Base-by-base conservation (phyloP, 2,329 filamentous ascomycete species). In the Bipolaris oryzae region DNA sequence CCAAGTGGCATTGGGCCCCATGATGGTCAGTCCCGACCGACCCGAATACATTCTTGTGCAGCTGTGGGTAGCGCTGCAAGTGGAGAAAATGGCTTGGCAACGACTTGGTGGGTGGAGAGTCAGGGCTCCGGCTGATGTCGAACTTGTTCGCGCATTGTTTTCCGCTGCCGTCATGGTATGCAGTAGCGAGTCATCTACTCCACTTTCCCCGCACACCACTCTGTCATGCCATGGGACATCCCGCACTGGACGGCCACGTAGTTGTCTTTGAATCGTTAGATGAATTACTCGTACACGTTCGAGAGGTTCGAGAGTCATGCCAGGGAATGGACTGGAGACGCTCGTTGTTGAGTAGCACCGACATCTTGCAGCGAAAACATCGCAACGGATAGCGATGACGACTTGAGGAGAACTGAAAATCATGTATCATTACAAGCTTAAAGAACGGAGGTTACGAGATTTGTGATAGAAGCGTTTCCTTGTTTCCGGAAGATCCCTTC, bases 71-170 rank as follows among this genome's bases (percentile, higher is more conserved):
- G 35, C 35, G 41, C 25, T 13, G 21, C 35, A 41, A 37, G 44
- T 38, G 35, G 39, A 54, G 33, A 46, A n/a, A 3, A 42, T 37
- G 21, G 33, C 31, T 49, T 42, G 25, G 42, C 41, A 38, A 48
- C 9, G 7, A 45, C 11, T 7, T 35, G 43, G 46, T 49, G 35
- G 42, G 49, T 44, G n/a, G 45, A 50, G 41, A 49, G 39, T 20
- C 34, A 35, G 43, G 23, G 58, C 39, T 45, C 23, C 57, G 65
- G 60, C 37, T 60, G 47, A 60, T 28, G 48, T 34, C 42, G 38
- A 46, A 53, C 25, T 25, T 50, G 51, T 55, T 64, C 68, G 68
- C 66, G 64, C 49, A 62, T 62, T 61, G 68, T 71, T 70, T 67
- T 70, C 67, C 66, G 68, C 53, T 39, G 13, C n/a, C 25, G 20